These are phyloP conservation scores for Botryosphaeria dothidea DNA, from an alignment of 2,329 filamentous ascomycete genomes.

Conservation along the genomic window DNA sequence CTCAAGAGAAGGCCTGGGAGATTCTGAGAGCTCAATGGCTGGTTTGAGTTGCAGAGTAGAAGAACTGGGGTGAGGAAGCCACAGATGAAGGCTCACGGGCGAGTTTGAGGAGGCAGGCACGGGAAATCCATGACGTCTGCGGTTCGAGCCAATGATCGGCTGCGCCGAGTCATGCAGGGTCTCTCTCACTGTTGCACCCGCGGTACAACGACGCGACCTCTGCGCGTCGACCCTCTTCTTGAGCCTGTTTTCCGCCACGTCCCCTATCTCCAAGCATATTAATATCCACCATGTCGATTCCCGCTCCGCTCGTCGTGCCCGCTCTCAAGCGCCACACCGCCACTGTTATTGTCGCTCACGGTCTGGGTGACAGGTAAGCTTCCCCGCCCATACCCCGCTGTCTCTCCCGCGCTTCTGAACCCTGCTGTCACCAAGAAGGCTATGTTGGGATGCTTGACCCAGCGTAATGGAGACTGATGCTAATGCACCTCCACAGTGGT, in stretches of 20 bases:
- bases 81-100: neutral
- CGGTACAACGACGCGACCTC: neutral
- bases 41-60: neutral
- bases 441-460: neutral
- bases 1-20: neutral
- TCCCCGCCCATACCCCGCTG: neutral
- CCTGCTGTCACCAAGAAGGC: neutral
- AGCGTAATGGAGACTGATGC: neutral
- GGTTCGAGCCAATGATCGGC: slow-evolving; percentile 13
- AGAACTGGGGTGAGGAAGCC: neutral
- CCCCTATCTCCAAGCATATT: neutral
- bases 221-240: neutral
- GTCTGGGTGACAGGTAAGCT: slow-evolving; percentile 72
- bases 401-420: neutral
- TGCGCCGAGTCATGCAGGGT: slow-evolving; percentile 16
- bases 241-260: neutral
- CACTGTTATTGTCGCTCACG: slow-evolving; percentile 92
- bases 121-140: slow-evolving; percentile 13
- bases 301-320: slow-evolving; percentile 67
- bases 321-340: slow-evolving; percentile 83
- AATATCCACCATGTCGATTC: neutral
- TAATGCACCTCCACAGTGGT: slow-evolving; percentile 2
- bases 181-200: neutral
- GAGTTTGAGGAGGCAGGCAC: neutral
- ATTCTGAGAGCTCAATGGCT: neutral